A percentile compares a stretch with the other conserved stretches of the same genome.
These are phyloP conservation scores for Coemansia sp. DNA, from an alignment of 192 early-diverging fungal species.

Conservation along the genomic window DNA sequence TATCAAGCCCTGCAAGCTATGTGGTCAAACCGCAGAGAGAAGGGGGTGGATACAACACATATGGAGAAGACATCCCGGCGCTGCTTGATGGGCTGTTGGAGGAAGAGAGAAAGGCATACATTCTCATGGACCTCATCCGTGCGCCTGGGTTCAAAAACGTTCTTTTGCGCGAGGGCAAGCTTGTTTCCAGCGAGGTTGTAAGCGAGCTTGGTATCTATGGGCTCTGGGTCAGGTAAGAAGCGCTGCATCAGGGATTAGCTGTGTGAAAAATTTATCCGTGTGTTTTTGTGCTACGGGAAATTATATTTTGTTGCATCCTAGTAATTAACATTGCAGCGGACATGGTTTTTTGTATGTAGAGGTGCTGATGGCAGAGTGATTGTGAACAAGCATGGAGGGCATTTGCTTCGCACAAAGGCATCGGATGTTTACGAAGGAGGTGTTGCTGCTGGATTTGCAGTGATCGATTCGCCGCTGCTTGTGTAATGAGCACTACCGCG, in stretches of 20 bases:
- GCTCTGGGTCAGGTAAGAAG: slow-evolving; percentile 73
- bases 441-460: slow-evolving; percentile 92
- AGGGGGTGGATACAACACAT: slow-evolving; percentile 94
- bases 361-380: slow-evolving; percentile 52
- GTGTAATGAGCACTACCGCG: too few species aligned
- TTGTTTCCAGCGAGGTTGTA: slow-evolving; percentile 72
- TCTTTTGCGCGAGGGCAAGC: slow-evolving; percentile 74
- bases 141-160: slow-evolving; percentile 72
- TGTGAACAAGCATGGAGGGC: slow-evolving; percentile 78
- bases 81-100: slow-evolving; percentile 56
- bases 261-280: neutral
- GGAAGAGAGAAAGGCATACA: slow-evolving; percentile 79
- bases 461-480: slow-evolving; percentile 83
- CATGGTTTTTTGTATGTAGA: slow-evolving; percentile 34
- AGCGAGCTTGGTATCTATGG: slow-evolving; percentile 96
- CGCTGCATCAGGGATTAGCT: neutral
- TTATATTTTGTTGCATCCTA: neutral
- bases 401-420: slow-evolving; percentile 91
- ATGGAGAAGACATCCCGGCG: slow-evolving; percentile 76
- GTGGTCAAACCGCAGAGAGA: slow-evolving; percentile 98
- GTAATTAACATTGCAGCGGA: neutral
- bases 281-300: neutral
- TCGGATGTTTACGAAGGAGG: slow-evolving; percentile 88
- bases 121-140: slow-evolving; percentile 93
- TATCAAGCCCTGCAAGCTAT: slow-evolving; percentile 65